Base-by-base conservation (phyloP, 352 stramenopile species). In the Phytophthora chlamydospora region DNA sequence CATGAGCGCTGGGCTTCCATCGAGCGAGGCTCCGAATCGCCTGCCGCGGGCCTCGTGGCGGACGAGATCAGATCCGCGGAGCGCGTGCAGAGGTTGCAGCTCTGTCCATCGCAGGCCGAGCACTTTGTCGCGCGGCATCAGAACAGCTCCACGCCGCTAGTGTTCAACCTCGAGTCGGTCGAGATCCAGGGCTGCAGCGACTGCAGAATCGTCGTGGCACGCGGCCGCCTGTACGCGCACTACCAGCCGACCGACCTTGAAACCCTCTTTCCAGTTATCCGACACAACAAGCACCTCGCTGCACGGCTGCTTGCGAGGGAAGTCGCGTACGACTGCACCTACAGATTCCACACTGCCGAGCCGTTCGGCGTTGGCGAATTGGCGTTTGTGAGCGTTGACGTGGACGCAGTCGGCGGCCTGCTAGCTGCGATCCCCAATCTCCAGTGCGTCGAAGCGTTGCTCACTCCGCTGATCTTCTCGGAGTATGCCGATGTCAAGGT, bases 301-400 rank as follows among this genome's bases (percentile, higher is more conserved):
- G 38, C 60, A 19, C 53, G 66, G 48, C 54, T 74, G 6, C 35
- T 74, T 12, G 49, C 53, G 17, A 61, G 46, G 31, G 60, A 70
- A 35, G 54, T 74, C 36, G 55, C 43, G 17, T 74, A 63, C 36
- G 32, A 47, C 21, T 70, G 66, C 60, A 74, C 60, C 16, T 74
- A 74, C 21, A 48, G 60, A 3, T 74, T 74, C 24, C 61, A 74
- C 54, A 70, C 66, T 9, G 21, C 66, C 39, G 43, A 41, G 3
- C 44, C 57, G 12, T 62, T 52, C 16, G 45, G 42, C 14, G 34
- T 27, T 13, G 49, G 31, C 14, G 53, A 73, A 9, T 52, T 73
- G 34, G 16, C 14, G 8, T 73, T 73, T 54, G 58, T 64, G 27
- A 73, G 65, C 44, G 65, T 73, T 19, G 65, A 73, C 5, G 24